A percentile compares a stretch with the other conserved stretches of the same genome.
Evolutionary conservation across 1,139 yeast genomes (phyloP).

Genomic region (Pichia sp.): DNA sequence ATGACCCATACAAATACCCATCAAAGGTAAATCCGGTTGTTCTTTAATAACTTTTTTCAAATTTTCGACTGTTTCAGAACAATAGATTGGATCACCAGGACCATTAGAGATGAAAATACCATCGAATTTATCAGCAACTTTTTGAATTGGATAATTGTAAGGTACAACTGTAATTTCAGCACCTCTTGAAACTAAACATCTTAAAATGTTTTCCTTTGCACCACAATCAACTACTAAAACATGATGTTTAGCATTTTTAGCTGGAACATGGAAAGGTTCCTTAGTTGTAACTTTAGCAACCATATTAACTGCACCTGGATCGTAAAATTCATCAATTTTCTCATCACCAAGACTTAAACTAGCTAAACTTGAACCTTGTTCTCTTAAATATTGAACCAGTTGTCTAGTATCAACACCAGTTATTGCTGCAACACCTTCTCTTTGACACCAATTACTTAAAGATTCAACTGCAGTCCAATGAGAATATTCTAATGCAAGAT

Average conservation of each 20-base stretch:
- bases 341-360: conserved; percentile 85
- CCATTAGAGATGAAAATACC: conserved; percentile 95
- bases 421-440: conserved; percentile 94
- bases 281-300: conserved; percentile 93
- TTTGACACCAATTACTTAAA: conserved; percentile 88
- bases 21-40: conserved; percentile 69
- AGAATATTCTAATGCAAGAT: conserved; percentile 88
- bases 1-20: conserved; percentile 96
- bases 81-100: conserved; percentile 97
- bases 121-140: conserved; percentile 85
- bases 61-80: conserved; percentile 70
- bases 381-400: conserved; percentile 85
- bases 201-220: conserved; percentile 91
- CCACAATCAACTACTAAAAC: conserved; percentile 96
- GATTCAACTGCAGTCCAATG: conserved; percentile 99
- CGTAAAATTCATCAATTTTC: conserved; percentile 80
- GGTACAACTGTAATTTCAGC: conserved; percentile 96
- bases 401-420: conserved; percentile 97
- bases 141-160: conserved; percentile 85
- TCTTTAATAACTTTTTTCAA: conserved; percentile 63
- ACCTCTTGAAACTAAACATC: conserved; percentile 90
- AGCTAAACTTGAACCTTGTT: conserved; percentile 90
- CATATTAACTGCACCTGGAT: conserved; percentile 85
- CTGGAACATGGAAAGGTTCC: conserved; percentile 82
- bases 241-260: conserved; percentile 62